Evolutionary conservation across 495 filamentous ascomycete species (phyloP).

Genomic region (Talaromyces stipitatus): DNA sequence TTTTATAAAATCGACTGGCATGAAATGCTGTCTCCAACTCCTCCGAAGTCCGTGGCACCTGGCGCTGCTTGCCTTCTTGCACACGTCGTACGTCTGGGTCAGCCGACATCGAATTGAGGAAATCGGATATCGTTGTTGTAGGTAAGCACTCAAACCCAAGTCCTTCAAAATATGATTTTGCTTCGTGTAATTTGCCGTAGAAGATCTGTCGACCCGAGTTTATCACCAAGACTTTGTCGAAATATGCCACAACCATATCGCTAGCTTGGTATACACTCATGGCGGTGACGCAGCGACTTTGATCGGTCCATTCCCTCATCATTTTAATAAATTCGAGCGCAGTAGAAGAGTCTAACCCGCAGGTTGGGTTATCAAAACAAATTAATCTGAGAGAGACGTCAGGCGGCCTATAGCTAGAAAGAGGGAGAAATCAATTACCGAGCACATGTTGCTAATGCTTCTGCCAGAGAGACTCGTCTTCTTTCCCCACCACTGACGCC

Average conservation of each 20-base stretch:
- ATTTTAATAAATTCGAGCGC: slow-evolving; percentile 70
- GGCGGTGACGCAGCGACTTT: slow-evolving; percentile 68
- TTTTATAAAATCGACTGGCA: slow-evolving; percentile 42
- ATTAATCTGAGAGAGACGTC: neutral
- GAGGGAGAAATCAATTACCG: neutral
- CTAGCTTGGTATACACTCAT: slow-evolving; percentile 81
- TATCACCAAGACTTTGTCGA: slow-evolving; percentile 55
- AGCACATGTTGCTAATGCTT: neutral
- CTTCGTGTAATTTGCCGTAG: slow-evolving; percentile 53
- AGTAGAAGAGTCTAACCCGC: slow-evolving; percentile 78
- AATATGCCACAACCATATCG: slow-evolving; percentile 68
- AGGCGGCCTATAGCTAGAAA: neutral
- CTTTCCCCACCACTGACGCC: slow-evolving; percentile 81
- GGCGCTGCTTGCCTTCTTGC: slow-evolving; percentile 52
- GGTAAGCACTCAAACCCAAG: slow-evolving; percentile 58
- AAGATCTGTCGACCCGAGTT: slow-evolving; percentile 65
- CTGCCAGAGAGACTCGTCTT: slow-evolving; percentile 55
- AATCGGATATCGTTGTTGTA: slow-evolving; percentile 63
- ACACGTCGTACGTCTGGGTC: slow-evolving; percentile 52
- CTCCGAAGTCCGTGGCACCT: slow-evolving; percentile 61
- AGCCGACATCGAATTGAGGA: slow-evolving; percentile 68
- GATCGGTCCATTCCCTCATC: slow-evolving; percentile 65
- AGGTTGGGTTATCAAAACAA: slow-evolving; percentile 76
- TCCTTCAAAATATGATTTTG: slow-evolving; percentile 55
- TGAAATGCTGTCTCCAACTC: slow-evolving; percentile 62